Evolutionary conservation across 192 early-diverging fungal species (phyloP).

Genomic region (Geranomyces variabilis): DNA sequence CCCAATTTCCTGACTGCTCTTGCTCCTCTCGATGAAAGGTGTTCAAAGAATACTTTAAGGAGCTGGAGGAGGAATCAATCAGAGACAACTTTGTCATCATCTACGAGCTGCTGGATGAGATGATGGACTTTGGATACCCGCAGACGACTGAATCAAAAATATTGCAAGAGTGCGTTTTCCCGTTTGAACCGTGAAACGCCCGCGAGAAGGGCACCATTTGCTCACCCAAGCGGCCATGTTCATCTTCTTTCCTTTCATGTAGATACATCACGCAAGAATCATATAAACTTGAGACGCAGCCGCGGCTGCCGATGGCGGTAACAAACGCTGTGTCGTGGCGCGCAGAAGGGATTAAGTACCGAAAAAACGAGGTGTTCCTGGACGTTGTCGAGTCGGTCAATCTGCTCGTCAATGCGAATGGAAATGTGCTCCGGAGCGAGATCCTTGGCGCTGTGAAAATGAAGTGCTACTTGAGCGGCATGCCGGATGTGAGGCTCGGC

Average conservation of each 20-base stretch:
- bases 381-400: slow-evolving; percentile 99
- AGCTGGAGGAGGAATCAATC: slow-evolving; percentile 77
- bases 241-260: neutral
- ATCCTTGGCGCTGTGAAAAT: slow-evolving; percentile 92
- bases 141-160: slow-evolving; percentile 77
- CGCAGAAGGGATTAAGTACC: slow-evolving; percentile 88
- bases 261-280: slow-evolving; percentile 98
- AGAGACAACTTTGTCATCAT: slow-evolving; percentile 62
- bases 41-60: slow-evolving; percentile 91
- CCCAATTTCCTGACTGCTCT: neutral
- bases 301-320: slow-evolving; percentile 78
- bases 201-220: slow-evolving; percentile 70
- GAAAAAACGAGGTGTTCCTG: slow-evolving; percentile 99
- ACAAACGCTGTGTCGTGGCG: slow-evolving; percentile 97
- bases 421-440: slow-evolving; percentile 88
- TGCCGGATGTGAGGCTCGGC: slow-evolving; percentile 96
- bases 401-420: slow-evolving; percentile 79
- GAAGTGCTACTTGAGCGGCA: slow-evolving; percentile 95
- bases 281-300: slow-evolving; percentile 88
- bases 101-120: slow-evolving; percentile 62
- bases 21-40: slow-evolving; percentile 51
- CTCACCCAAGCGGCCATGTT: neutral
- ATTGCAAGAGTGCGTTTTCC: slow-evolving; percentile 63
- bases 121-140: slow-evolving; percentile 80
- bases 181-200: no score